These are phyloP conservation scores for Saxophila tyrrhenica DNA, from an alignment of 495 filamentous ascomycete species.

Conservation along the genomic window DNA sequence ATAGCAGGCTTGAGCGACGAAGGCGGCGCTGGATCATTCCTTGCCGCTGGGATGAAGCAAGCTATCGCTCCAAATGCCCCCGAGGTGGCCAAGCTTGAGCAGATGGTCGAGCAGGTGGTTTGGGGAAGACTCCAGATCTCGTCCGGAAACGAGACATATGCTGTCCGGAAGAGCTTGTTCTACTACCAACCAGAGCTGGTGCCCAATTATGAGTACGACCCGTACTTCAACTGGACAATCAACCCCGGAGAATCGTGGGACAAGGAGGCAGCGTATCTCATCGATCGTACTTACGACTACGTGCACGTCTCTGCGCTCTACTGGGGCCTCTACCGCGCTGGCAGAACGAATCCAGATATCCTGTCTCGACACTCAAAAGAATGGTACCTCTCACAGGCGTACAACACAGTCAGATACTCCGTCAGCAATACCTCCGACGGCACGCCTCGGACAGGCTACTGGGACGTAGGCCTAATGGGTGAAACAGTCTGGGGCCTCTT, in stretches of 20 bases:
- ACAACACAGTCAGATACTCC: constrained; percentile 24
- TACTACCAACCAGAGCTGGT: constrained; percentile 36
- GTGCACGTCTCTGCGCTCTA: constrained; percentile 40
- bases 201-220: constrained; percentile 30
- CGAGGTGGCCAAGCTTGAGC: constrained; percentile 38
- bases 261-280: constrained; percentile 29
- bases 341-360: constrained; percentile 32
- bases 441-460: constrained; percentile 28
- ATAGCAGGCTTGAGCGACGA: constrained; percentile 43
- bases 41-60: constrained; percentile 40
- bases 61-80: constrained; percentile 31
- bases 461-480: constrained; percentile 39
- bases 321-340: constrained; percentile 42
- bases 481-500: constrained; percentile 41
- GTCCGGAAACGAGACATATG: constrained; percentile 22
- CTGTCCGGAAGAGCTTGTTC: constrained; percentile 41
- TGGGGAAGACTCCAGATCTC: constrained; percentile 33
- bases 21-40: constrained; percentile 38
- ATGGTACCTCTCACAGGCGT: constrained; percentile 41
- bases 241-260: constrained; percentile 31
- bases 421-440: constrained; percentile 16
- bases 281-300: constrained; percentile 42
- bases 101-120: constrained; percentile 34
- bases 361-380: constrained; percentile 29
- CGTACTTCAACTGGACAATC: constrained; percentile 30